phyloP scores from a whole-genome alignment of 139 green algal species.

The Yamagishiella unicocca region DNA sequence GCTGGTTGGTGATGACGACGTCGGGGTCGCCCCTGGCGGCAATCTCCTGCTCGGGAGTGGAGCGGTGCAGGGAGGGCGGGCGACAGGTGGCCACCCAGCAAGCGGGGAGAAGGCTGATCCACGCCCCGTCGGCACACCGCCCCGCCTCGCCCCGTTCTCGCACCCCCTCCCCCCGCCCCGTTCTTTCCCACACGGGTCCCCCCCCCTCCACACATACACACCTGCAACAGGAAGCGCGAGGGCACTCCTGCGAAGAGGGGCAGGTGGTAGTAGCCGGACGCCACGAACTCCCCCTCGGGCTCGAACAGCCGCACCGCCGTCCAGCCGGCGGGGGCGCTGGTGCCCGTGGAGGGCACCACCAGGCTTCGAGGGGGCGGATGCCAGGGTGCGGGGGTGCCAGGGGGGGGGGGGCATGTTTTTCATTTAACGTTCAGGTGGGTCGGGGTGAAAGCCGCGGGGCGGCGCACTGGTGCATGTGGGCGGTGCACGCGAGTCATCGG shows the following conservation, averaged over 20 bases:
- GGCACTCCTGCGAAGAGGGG: slow-evolving; percentile 68
- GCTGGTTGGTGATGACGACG: slow-evolving; percentile 41
- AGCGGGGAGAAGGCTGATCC: not conserved
- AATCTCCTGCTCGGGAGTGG: slow-evolving; percentile 51
- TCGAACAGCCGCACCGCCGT: slow-evolving; percentile 75
- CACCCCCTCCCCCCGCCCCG: not conserved
- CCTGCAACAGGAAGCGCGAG: slow-evolving; percentile 30
- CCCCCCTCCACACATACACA: not conserved
- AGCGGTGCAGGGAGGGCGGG: not conserved
- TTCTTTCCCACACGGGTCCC: not conserved
- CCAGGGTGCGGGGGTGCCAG: too few relatives aligned
- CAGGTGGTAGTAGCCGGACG: slow-evolving; percentile 71
- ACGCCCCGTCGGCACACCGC: not conserved
- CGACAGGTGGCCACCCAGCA: not conserved
- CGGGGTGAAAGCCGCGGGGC: too few relatives aligned
- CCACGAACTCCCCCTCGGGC: slow-evolving; percentile 63
- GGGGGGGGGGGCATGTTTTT: not conserved
- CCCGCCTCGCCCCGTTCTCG: not conserved
- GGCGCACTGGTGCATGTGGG: too few relatives aligned
- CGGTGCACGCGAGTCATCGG: too few relatives aligned
- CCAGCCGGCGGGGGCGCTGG: slow-evolving; percentile 70
- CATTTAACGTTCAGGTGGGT: too few relatives aligned
- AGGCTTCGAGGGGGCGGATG: slow-evolving; percentile 43
- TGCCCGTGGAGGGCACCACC: slow-evolving; percentile 61
- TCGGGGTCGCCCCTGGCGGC: slow-evolving; percentile 54